Base-by-base conservation (phyloP, 192 early-diverging fungal genomes). In the Podila verticillata region DNA sequence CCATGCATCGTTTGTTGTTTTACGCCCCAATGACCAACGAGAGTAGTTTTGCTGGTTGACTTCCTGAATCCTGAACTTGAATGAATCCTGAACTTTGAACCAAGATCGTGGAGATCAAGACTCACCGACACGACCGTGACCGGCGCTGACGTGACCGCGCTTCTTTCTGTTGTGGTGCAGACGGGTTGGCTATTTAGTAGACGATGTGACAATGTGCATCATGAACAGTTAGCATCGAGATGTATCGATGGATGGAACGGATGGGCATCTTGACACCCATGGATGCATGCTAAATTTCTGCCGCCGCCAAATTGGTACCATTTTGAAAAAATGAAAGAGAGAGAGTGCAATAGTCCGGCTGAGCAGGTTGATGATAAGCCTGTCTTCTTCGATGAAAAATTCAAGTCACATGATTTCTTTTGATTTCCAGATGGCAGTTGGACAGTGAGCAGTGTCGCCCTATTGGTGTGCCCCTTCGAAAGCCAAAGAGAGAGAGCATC, bases 81-180 rank as follows among this genome's bases (percentile, higher is more conserved):
- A 54, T 54, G 51, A 54, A 54, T 26, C n/a, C 48, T 7, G 0
- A n/a, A 54, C 51, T 54, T 2, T 6, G 15, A 51, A 5, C 2
- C 51, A 54, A 26, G 24, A 24, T 54, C 51, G 19, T 12, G 34
- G 9, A 20, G 30, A 34, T 24, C 26, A 44, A 48, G 32, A 90
- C 85, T 85, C 83, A 85, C 91, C 96, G 83, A 99, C 91, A 91
- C 98, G 96, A 92, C 98, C 98, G 93, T 99, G 97, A 90, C 98
- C 98, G 91, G 96, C 96, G 74, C 96, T 98, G 81, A 99, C 98
- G 92, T 99, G 97, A 81, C 98, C 98, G 84, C 98, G 93, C 93
- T 93, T 92, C 93, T 99, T 99, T 86, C 95, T 90, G 88, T 94
- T 93, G 86, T 94, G 91, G 81, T 88, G 84, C 71, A 95, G 87